phyloP scores from a whole-genome alignment of 805 yeast species.

The Wickerhamiella dianesei region DNA sequence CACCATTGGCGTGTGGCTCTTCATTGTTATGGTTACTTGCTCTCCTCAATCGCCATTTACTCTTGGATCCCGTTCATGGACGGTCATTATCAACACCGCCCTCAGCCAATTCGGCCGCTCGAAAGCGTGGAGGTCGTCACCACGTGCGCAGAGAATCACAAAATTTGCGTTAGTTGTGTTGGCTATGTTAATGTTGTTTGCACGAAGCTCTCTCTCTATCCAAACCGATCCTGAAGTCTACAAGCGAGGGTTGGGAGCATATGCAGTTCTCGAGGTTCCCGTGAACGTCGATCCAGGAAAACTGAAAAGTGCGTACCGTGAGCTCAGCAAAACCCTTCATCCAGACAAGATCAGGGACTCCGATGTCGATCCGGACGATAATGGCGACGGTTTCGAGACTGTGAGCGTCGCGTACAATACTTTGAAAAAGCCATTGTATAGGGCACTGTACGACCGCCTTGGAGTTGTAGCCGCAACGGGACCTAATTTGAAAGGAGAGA shows the following conservation, averaged over 20 bases:
- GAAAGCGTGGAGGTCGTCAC: background rate
- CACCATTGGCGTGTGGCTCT: too few relatives aligned
- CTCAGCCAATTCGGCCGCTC: too few relatives aligned
- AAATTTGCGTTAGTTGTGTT: background rate
- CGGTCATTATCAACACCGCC: too few relatives aligned
- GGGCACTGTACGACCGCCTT: conserved; percentile 70
- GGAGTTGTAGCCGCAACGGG: conserved; percentile 31
- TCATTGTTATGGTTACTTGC: too few relatives aligned
- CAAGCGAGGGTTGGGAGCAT: conserved; percentile 5
- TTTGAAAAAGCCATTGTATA: conserved; percentile 57
- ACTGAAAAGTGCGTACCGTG: conserved; percentile 16
- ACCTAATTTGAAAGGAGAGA: background rate
- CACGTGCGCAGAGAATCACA: background rate
- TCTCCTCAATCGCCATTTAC: too few relatives aligned
- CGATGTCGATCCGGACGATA: background rate
- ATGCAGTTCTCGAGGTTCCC: conserved; percentile 15
- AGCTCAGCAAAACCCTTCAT: conserved; percentile 19
- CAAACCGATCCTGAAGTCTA: background rate
- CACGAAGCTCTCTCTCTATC: background rate
- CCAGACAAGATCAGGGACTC: conserved; percentile 25
- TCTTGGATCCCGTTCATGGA: too few relatives aligned
- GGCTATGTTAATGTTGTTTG: background rate
- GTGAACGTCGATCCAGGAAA: conserved; percentile 12
- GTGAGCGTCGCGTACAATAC: conserved; percentile 45
- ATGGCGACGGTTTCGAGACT: background rate